Evolutionary conservation across 371 early-diverging fungal species (phyloP).

Genomic region (Lichtheimia hyalospora): DNA sequence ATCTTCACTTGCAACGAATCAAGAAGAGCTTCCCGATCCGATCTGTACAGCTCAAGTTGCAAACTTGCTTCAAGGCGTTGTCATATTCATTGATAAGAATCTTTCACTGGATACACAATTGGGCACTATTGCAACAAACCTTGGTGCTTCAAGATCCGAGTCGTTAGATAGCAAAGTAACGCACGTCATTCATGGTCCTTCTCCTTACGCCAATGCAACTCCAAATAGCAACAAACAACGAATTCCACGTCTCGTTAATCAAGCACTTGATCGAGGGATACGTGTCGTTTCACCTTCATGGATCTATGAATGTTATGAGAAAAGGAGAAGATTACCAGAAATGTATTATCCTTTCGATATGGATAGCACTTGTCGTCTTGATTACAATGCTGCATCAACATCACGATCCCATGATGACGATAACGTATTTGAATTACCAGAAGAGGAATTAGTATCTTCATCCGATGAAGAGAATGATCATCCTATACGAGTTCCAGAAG

Average conservation of each 20-base stretch:
- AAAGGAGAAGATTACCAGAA: conserved; percentile 8
- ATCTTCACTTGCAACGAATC: too few species aligned
- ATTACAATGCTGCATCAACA: too few species aligned
- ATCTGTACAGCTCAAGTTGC: conserved; percentile 1
- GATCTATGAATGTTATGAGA: conserved; percentile 14
- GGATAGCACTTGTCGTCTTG: neutral
- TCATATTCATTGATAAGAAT: conserved; percentile 9
- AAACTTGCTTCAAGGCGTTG: neutral
- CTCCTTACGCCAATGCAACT: neutral
- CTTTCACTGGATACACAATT: conserved; percentile 4
- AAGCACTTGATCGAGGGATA: conserved; percentile 10
- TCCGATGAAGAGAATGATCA: conserved; percentile 7
- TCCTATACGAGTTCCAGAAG: neutral
- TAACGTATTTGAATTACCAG: neutral
- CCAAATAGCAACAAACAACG: neutral
- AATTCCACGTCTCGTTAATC: conserved; percentile 8
- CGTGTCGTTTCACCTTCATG: conserved; percentile 15
- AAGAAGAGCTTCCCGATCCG: conserved; percentile 2
- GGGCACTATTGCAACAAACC: neutral
- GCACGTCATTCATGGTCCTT: conserved; percentile 14
- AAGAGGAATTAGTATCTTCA: neutral
- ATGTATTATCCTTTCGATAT: conserved; percentile 17
- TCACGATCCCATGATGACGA: neutral
- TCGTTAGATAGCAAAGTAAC: conserved; percentile 6
- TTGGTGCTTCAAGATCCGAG: conserved; percentile 6